Percentiles rank a stretch among this genome's conserved stretches.
Evolutionary conservation across 1,284 basidiomycete species (phyloP).

Genomic region (Earliella scabrosa): DNA sequence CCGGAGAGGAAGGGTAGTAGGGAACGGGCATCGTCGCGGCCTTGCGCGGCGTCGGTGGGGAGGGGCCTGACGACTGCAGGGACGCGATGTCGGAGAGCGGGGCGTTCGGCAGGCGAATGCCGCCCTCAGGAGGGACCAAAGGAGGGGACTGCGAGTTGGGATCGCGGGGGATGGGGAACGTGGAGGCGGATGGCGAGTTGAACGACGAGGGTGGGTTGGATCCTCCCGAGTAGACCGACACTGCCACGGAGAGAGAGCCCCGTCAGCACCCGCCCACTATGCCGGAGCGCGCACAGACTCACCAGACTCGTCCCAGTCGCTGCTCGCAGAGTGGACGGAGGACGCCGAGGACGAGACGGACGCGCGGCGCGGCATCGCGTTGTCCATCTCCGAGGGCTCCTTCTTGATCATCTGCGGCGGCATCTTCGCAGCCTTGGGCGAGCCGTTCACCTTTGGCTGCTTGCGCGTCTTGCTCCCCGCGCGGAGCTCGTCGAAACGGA

Average conservation of each 20-base stretch:
- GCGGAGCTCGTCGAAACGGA: conserved; percentile 83
- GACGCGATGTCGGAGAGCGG: conserved; percentile 68
- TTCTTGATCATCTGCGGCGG: conserved; percentile 57
- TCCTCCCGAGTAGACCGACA: conserved; percentile 66
- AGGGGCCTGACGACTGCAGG: conserved; percentile 35
- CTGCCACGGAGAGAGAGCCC: conserved; percentile 37
- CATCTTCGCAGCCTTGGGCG: conserved; percentile 44
- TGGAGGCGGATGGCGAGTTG: conserved; percentile 60
- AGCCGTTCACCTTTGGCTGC: conserved; percentile 46
- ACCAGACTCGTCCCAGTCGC: conserved; percentile 81
- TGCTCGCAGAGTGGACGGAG: conserved; percentile 53
- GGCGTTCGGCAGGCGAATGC: conserved; percentile 72
- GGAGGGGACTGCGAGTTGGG: conserved; percentile 63
- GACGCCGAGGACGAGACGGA: conserved; percentile 64
- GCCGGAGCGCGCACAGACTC: conserved; percentile 34
- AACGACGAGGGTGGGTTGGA: conserved; percentile 67
- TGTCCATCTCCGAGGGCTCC: conserved; percentile 51
- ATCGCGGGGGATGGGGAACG: conserved; percentile 63
- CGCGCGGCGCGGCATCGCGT: conserved; percentile 51
- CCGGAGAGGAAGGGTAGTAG: conserved; percentile 28
- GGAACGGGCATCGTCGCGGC: conserved; percentile 41
- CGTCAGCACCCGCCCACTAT: conserved; percentile 12
- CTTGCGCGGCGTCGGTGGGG: conserved; percentile 44
- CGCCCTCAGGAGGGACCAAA: conserved; percentile 47
- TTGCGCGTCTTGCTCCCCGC: conserved; percentile 82